These are phyloP conservation scores for Lasiosphaeris hirsuta DNA, from an alignment of 495 filamentous ascomycete species.

Conservation along the genomic window DNA sequence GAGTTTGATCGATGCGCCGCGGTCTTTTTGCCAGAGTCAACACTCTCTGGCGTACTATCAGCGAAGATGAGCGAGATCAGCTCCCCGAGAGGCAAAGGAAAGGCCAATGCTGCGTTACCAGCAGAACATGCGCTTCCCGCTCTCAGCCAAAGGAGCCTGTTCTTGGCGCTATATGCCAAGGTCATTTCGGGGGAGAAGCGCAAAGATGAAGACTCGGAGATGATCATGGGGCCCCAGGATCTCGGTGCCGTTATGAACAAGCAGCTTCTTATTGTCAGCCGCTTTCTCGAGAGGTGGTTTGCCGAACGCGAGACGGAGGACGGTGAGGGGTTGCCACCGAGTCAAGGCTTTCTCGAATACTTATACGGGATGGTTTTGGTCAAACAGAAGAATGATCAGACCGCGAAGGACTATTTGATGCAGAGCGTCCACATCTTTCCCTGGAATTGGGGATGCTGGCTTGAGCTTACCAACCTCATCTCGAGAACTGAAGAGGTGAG, in stretches of 20 bases:
- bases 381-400: conserved; percentile 82
- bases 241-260: conserved; percentile 78
- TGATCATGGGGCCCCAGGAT: conserved; percentile 93
- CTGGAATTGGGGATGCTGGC: conserved; percentile 96
- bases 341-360: conserved; percentile 94
- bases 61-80: conserved; percentile 43
- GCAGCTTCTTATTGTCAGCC: conserved; percentile 69
- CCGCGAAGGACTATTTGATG: conserved; percentile 78
- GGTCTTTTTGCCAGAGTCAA: conserved; percentile 75
- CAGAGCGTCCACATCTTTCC: conserved; percentile 80
- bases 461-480: conserved; percentile 76
- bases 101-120: conserved; percentile 15
- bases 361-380: conserved; percentile 79
- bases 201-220: conserved; percentile 94
- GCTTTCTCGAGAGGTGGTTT: conserved; percentile 77
- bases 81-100: conserved; percentile 53
- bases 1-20: conserved; percentile 94
- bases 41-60: conserved; percentile 59
- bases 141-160: conserved; percentile 86
- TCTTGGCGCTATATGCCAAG: conserved; percentile 88
- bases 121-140: conserved; percentile 29
- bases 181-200: conserved; percentile 92
- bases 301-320: conserved; percentile 56
- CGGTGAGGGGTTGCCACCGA: conserved; percentile 49
- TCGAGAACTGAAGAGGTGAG: conserved; percentile 76